These are phyloP conservation scores for Fulvia fulva DNA, from an alignment of 2,329 filamentous ascomycete species.

Conservation along the genomic window DNA sequence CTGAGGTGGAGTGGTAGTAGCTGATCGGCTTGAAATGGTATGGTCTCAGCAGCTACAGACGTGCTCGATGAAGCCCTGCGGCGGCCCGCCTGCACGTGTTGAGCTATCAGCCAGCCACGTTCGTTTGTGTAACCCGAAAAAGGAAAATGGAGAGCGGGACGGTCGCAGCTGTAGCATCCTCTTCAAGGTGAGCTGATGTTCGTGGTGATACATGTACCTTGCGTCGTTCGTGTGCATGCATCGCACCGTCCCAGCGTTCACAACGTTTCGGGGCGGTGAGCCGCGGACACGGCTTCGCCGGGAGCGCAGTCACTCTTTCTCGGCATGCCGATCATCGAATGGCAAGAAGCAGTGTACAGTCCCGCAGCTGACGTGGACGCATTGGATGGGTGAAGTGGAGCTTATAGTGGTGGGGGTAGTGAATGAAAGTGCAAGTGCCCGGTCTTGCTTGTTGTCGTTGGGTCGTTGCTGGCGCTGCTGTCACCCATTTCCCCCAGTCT, in stretches of 20 bases:
- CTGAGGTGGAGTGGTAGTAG: not conserved
- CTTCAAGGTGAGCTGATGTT: not conserved
- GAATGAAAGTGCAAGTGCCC: no score
- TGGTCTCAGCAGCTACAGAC: not conserved
- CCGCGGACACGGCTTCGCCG: not conserved
- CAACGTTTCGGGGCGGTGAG: not conserved
- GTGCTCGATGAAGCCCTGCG: not conserved
- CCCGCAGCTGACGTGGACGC: not conserved
- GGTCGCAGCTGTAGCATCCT: not conserved
- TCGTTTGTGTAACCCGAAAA: not conserved
- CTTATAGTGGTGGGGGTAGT: no score
- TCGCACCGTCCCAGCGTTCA: not conserved
- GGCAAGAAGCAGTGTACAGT: not conserved
- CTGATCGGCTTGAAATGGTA: not conserved
- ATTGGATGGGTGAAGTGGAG: not conserved
- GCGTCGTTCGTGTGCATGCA: not conserved
- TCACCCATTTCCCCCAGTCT: no score
- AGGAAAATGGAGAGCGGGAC: not conserved
- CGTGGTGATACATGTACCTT: not conserved
- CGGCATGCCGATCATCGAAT: not conserved
- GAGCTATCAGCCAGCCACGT: not conserved
- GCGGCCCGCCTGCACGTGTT: not conserved
- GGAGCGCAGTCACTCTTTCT: not conserved
- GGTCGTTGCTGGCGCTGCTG: not conserved
- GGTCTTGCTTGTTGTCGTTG: no score